phyloP scores from a whole-genome alignment of 805 yeast species.

The Candida ipomoeae region DNA sequence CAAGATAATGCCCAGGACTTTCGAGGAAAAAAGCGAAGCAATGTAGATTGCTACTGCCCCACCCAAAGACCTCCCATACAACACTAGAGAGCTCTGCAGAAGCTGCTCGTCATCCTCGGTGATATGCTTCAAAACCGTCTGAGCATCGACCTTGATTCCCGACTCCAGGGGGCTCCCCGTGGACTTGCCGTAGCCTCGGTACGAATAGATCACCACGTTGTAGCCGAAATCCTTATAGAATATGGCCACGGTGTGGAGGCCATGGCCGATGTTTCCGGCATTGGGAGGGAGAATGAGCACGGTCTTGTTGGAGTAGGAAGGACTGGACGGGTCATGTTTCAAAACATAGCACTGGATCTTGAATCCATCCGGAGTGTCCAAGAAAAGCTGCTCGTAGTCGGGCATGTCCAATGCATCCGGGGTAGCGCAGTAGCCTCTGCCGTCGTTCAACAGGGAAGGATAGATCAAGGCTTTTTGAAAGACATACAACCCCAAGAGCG shows the following conservation, averaged over 20 bases:
- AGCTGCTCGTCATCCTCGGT: conserved; percentile 47
- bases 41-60: conserved; percentile 91
- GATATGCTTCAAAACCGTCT: conserved; percentile 61
- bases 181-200: conserved; percentile 86
- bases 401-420: conserved; percentile 67
- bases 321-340: conserved; percentile 40
- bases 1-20: conserved; percentile 61
- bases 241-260: conserved; percentile 71
- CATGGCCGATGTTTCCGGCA: conserved; percentile 94
- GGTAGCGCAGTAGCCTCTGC: conserved; percentile 65
- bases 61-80: conserved; percentile 89
- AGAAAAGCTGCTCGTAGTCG: conserved; percentile 51
- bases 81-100: conserved; percentile 48
- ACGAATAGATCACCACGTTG: conserved; percentile 81
- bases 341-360: conserved; percentile 61
- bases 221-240: conserved; percentile 60
- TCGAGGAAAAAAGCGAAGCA: conserved; percentile 52
- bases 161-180: conserved; percentile 71
- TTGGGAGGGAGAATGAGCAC: conserved; percentile 81
- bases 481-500: conserved; percentile 51
- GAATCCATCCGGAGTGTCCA: conserved; percentile 69
- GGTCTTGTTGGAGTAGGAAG: conserved; percentile 55
- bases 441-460: conserved; percentile 77
- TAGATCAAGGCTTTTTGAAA: conserved; percentile 71
- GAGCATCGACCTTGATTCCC: conserved; percentile 82